Base-by-base conservation (phyloP, 176 grass and related monocot genomes). In the Lolium rigidum region DNA sequence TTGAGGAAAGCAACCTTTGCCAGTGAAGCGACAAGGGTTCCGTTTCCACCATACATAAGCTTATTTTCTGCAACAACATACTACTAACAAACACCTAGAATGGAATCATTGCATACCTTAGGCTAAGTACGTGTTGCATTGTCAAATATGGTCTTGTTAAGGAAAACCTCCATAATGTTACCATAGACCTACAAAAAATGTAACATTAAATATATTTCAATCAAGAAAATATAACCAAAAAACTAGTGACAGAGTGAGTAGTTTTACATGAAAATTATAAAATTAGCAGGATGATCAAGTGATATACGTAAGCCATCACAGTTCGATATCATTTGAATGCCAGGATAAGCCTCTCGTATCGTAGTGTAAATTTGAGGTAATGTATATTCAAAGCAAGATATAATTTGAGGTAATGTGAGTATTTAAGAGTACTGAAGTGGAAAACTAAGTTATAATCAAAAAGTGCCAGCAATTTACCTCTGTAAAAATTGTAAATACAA, bases 1-100 rank as follows among this genome's bases (percentile, higher is more conserved):
- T 82, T 94, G 24, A 97, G 90, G 61, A 97, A 97, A 62, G 83
- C 95, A 81, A 92, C 95, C 61, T 97, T 92, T 61, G 83, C 88
- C 74, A 97, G 82, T 39, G 92, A 87, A 80, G 90, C 95, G 62
- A 97, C n/a, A 52, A 97, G 90, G 68, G 51, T 97, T 86, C 86
- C 90, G 5, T 38, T 94, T 51, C 95, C 92, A n/a, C 84, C 89
- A 92, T 96, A 89, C 6, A 46, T 35, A 41, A 16, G 66, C 17
- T 21, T 44, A 81, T 52, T 51, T 31, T 50, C 76, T 60, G 1
- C 15, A 62, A 89, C 95, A 58, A 90, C 92, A 80, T 92, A 97
- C 51, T 97, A 81, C 90, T 97, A 9, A 97, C 92, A 88, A 97
- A 97, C 69, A 82, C 93, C 93, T 94, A 84, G 12, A 47, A 46